Base-by-base conservation (phyloP, 139 green algal species). In the Chlorella sp. region DNA sequence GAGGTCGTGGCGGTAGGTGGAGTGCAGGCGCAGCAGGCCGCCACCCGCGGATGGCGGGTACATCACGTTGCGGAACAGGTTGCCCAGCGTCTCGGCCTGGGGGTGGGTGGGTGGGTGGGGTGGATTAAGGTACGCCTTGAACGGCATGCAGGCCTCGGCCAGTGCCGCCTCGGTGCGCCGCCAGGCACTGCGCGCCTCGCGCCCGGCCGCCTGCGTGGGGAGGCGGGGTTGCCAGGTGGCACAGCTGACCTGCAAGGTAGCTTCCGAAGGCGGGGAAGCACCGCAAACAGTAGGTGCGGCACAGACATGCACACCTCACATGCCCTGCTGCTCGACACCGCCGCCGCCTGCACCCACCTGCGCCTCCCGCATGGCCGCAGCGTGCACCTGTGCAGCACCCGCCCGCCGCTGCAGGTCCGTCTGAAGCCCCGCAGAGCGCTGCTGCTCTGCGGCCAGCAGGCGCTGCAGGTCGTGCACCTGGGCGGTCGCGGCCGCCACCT, bases 1-100 rank as follows among this genome's bases (percentile, higher is more conserved):
- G 67, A 99, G 91, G 92, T 99, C 97, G 65, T 99, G 97, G 67
- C 96, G 94, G 92, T 99, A 99, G 24, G 97, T 99, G 73, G 92
- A 97, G 93, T 99, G 97, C 80, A 99, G 93, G 58, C 97, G 93
- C 82, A 99, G 92, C 77, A 99, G 92, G 48, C 97, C 97, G n/a
- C 88, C 90, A 36, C 94, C 94, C 30, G 92, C 83, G 0, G 88
- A 90, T 34, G 85, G 90, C 19, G 97, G 97, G 88, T 99, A 99
- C 97, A 99, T 99, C 56, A 94, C 89, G 77, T 93, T 94, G n/a
- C 97, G 89, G 90, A 98, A 99, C 56, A 95, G 89, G 73, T 91
- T 92, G 60, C 97, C 97, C 72, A 99, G 89, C 34, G 93, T 87
- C 91, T 99, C 97, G 0, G 96, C 92, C 89, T 93, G 90, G 41